Base-by-base conservation (phyloP, 257 asterid species). In the Gynochthodes officinalis region DNA sequence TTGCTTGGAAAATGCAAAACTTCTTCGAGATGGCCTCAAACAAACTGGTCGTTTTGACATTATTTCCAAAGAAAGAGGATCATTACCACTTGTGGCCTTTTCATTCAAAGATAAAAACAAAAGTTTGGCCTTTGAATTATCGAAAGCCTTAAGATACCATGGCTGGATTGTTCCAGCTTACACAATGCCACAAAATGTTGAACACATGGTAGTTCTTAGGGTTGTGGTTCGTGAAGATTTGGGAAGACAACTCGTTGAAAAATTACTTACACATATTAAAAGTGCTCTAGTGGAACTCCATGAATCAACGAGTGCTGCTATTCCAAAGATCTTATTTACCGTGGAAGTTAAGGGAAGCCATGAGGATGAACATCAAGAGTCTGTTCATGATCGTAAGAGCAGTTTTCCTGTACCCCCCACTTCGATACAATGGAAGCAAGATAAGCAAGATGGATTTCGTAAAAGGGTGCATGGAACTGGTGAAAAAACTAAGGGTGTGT, bases 141-240 rank as follows among this genome's bases (percentile, higher is more conserved):
- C 74, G 10, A 55, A 69, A 33, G 30, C 52, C 35, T 43, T 69
- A 23, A 53, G 64, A 37, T 43, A 55, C 8, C 42, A 49, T 21
- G 74, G 74, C 52, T 69, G 74, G 74, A 69, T 69, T 30, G 74
- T 69, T 48, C 62, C 74, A 21, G 62, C 64, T 32, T 69, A 69
- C 30, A 69, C 74, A 27, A 69, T 69, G 74, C 74, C 74, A 9
- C 48, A 64, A 19, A 55, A 69, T 32, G 74, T 55, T 10, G 64
- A 69, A 54, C 52, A 69, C 13, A 39, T 69, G 32, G 27, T 52
- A n/a, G 74, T 69, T 12, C 64, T 69, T 2, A 54, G 74, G 23
- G 74, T 69, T 7, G 74, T 69, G 23, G 58, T 69, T 18, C 54
- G 74, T 11, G 62, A 69, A 21, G 74, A 53, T 42, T 69, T 69